Evolutionary conservation across 805 yeast genomes (phyloP), one percentile per base, ranked within the genome.

Genomic region (Candida awuae): DNA sequence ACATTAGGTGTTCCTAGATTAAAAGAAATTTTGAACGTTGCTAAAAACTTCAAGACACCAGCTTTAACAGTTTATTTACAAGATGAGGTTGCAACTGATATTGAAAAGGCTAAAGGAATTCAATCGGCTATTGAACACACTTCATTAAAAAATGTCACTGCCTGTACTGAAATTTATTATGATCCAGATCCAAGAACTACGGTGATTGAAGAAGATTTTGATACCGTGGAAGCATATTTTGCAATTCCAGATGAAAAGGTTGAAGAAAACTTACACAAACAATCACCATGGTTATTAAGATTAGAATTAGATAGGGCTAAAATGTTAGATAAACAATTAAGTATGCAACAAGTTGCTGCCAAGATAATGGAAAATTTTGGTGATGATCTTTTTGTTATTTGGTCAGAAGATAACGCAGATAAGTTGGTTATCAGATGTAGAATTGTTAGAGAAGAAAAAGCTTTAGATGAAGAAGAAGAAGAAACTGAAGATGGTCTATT

Each of bases 351-450:
- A 67, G 97, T 92, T 41, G 97, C 98, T 20, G 94, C 87, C 52
- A 87, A 82, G 69, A 92, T 92, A 45, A 81, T 87, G 48, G 88
- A 84, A 56, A 81, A 84, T 47, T 92, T 92, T 62, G 94, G 88
- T 39, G 94, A 87, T 52, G 98, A 92, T 64, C 67, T 92, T 65
- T 92, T 90, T 55, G 95, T 92, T 29, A 92, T 92, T 56, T 92
- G 98, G 97, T 86, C 97, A 34, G 98, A 94, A 71, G 99, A 92
- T 69, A 90, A 92, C 55, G 96, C 97, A 32, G 97, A 90, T 50
- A 88, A 87, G 63, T 80, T 92, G 63, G 81, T 92, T 46, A 84
- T 92, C 51, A 94, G 99, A 72, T 90, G 97, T 72, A 84, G 99
- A 70, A 95, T 94, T 51, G 86, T 92, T 33, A 85, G 98, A 65